Evolutionary conservation across 306 rosid species (phyloP), one percentile per base, ranked within the genome.

Genomic region (Sphenostylis stenocarpa): DNA sequence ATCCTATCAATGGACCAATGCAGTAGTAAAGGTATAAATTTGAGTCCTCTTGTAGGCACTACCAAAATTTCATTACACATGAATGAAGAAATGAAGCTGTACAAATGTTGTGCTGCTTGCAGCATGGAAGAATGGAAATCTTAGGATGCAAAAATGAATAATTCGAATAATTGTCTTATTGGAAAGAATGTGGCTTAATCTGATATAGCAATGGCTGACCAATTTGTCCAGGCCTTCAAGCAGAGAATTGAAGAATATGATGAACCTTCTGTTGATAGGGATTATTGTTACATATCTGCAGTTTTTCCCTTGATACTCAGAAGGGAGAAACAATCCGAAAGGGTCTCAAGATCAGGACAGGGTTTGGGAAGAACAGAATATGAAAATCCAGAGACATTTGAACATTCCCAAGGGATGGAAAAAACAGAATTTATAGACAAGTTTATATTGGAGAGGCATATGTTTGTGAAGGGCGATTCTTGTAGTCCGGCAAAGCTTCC

Each of bases 1-100:
- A 81, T 65, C 24, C 70, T 84, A 74, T 55, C 70, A 78, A 69
- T 24, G 68, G 68, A 79, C 68, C 24, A 71, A 12, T 24, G 47
- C 85, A 89, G 13, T 24, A 51, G 33, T 5, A 44, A 64, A 60
- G 73, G 85, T 45, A 80, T 75, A 56, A 65, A 73, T 43, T 63
- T 71, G 68, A 88, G 77, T 83, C 76, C 78, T 71, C 79, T 67
- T 55, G 55, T 77, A 76, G 78, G 48, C 80, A 76, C 92, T 86
- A 86, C 88, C 96, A 94, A 94, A 94, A 90, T 91, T 94, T 90
- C 93, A 93, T 87, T 94, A 87, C 96, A 77, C 87, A 82, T 87
- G 90, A 94, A 94, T 90, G 87, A 94, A 94, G 89, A 88, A 86
- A 86, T 88, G 85, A 85, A 86, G 81, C 91, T 94, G 96, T 94